Evolutionary conservation across 164 flowering plant genomes (phyloP).

Genomic region (Dillenia suffruticosa): DNA sequence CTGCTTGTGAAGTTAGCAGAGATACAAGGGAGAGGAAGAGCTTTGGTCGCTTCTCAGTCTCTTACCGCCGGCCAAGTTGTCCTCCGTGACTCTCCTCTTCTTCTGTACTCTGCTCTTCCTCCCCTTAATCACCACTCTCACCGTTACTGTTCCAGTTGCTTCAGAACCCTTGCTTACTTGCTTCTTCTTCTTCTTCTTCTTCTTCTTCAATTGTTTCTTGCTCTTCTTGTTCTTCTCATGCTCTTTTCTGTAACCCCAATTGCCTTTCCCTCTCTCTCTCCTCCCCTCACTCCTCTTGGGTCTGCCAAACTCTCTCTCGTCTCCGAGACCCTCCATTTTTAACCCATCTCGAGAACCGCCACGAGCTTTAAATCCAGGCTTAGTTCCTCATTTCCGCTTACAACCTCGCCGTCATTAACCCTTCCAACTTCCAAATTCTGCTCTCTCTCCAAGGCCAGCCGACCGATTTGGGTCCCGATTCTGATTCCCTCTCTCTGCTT

Average conservation of each 20-base stretch:
- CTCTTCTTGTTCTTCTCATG: constrained; percentile 21
- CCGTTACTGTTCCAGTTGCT: constrained; percentile 58
- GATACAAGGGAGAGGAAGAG: constrained; percentile 63
- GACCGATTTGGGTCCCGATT: constrained; percentile 1
- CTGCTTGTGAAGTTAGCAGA: constrained; percentile 19
- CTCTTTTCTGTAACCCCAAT: constrained; percentile 45
- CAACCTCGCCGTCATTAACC: constrained; percentile 50
- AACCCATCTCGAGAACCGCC: constrained; percentile 10
- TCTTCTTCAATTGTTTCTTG: constrained; percentile 25
- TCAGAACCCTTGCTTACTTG: constrained; percentile 26
- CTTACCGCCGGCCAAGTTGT: constrained; percentile 62
- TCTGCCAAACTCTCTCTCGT: constrained; percentile 46
- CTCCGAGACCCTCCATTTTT: constrained; percentile 13
- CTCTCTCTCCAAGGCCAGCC: constrained; percentile 60
- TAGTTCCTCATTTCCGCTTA: constrained; percentile 68
- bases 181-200: constrained; percentile 11
- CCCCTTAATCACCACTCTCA: neutral
- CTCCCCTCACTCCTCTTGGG: constrained; percentile 64
- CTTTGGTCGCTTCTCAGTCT: constrained; percentile 40
- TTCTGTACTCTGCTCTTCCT: constrained; percentile 58
- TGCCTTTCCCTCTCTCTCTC: constrained; percentile 42
- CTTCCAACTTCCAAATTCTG: constrained; percentile 47
- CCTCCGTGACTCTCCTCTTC: constrained; percentile 73
- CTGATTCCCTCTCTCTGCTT: constrained; percentile 10
- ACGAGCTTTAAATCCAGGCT: constrained; percentile 52